Evolutionary conservation across 2,329 filamentous ascomycete species (phyloP).

Genomic region (Teratosphaeriaceae sp.): DNA sequence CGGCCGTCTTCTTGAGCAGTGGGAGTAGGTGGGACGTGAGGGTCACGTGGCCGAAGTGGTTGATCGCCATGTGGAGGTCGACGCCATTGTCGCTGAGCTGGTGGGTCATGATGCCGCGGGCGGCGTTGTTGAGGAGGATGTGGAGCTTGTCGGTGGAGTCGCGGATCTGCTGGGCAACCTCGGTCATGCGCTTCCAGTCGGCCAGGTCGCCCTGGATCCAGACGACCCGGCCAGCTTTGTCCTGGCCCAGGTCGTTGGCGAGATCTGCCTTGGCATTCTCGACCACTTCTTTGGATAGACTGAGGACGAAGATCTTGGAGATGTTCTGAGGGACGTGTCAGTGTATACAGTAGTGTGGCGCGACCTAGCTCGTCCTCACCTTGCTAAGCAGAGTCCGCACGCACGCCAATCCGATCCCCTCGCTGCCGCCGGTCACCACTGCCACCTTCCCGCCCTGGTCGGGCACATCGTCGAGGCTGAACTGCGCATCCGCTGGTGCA

Average conservation of each 20-base stretch:
- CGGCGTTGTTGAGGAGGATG: slow-evolving; percentile 59
- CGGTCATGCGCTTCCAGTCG: slow-evolving; percentile 47
- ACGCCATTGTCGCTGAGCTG: slow-evolving; percentile 53
- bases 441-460: slow-evolving; percentile 57
- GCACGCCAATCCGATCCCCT: slow-evolving; percentile 58
- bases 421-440: slow-evolving; percentile 55
- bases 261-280: slow-evolving; percentile 49
- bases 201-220: slow-evolving; percentile 57
- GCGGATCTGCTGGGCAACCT: slow-evolving; percentile 45
- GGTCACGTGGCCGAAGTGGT: slow-evolving; percentile 60
- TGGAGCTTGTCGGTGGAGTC: slow-evolving; percentile 44
- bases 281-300: slow-evolving; percentile 47
- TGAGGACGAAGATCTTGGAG: slow-evolving; percentile 57
- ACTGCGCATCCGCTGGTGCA: slow-evolving; percentile 15
- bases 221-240: slow-evolving; percentile 45
- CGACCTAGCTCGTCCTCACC: too few species aligned
- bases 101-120: slow-evolving; percentile 58
- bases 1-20: slow-evolving; percentile 55
- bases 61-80: slow-evolving; percentile 60
- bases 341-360: not conserved
- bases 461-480: slow-evolving; percentile 42
- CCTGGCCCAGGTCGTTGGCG: slow-evolving; percentile 50
- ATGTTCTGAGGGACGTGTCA: slow-evolving; percentile 44
- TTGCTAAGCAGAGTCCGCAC: slow-evolving; percentile 52
- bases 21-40: slow-evolving; percentile 58